Conservation (phyloP, 345 rosid species). For the Eucalyptus brandiana region DNA sequence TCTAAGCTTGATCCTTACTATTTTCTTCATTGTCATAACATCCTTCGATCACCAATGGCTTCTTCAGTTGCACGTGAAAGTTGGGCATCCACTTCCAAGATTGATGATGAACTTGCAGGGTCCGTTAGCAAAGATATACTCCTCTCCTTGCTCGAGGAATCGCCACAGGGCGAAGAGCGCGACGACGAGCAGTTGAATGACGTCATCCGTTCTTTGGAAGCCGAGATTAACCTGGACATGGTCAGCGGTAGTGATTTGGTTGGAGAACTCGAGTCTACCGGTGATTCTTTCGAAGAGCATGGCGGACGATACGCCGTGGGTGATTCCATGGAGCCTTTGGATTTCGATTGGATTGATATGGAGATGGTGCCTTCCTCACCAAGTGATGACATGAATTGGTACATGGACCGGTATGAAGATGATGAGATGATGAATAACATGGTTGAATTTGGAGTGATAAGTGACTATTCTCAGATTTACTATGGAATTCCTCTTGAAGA, state of each 20-base stretch:
- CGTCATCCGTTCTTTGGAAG: constrained; percentile 36
- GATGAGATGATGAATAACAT: constrained; percentile 5
- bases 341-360: constrained; percentile 4
- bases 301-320: too few species aligned
- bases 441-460: constrained; percentile 8
- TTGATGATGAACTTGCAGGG: background rate
- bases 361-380: constrained; percentile 12
- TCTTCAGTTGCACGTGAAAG: background rate
- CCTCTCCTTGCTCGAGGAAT: constrained; percentile 24
- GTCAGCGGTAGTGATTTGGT: background rate
- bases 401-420: constrained; percentile 5
- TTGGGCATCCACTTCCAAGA: background rate
- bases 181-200: constrained; percentile 27
- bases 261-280: background rate
- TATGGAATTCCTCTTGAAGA: constrained; percentile 22
- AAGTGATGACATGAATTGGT: constrained; percentile 38
- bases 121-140: constrained; percentile 8
- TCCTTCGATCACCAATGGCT: constrained; percentile 5
- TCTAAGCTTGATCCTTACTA: background rate
- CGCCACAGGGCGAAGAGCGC: constrained; percentile 8
- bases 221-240: constrained; percentile 21
- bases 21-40: background rate
- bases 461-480: constrained; percentile 10
- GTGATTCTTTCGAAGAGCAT: background rate
- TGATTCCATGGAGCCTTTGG: background rate